Percentiles rank a stretch among this genome's conserved stretches.
These are phyloP conservation scores for Claviceps spartinae DNA, from an alignment of 2,329 filamentous ascomycete species.

Conservation along the genomic window DNA sequence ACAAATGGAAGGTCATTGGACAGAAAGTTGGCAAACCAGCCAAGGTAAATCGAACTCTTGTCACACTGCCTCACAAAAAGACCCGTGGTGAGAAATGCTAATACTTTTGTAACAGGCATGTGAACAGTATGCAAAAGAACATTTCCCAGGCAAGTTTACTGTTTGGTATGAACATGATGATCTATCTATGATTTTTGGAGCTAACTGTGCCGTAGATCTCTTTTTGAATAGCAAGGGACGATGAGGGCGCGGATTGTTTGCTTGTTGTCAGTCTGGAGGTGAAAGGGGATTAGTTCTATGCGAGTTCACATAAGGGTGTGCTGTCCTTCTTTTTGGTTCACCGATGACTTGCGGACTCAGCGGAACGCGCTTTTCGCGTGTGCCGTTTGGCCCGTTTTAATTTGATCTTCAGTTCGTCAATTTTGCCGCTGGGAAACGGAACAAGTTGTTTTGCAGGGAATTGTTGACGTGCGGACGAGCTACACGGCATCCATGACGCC, in stretches of 20 bases:
- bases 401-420: not conserved
- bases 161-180: too few species aligned
- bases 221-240: slow-evolving; percentile 25
- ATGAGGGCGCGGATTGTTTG: slow-evolving; percentile 11
- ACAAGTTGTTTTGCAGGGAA: not conserved
- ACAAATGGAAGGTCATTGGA: slow-evolving; percentile 97
- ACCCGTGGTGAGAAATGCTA: slow-evolving; percentile 3
- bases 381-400: not conserved
- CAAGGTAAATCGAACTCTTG: slow-evolving; percentile 38
- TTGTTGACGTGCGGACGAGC: not conserved
- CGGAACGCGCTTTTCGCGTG: not conserved
- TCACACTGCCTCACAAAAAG: not conserved
- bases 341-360: not conserved
- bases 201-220: slow-evolving; percentile 23
- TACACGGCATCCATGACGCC: not conserved
- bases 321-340: not conserved
- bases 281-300: not conserved
- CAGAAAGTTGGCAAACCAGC: slow-evolving; percentile 95
- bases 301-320: not conserved
- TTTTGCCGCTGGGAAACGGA: not conserved
- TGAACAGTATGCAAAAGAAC: slow-evolving; percentile 86
- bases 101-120: slow-evolving; percentile 25
- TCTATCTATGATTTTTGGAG: not conserved
- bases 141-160: slow-evolving; percentile 49
- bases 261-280: not conserved